A percentile compares a stretch with the other conserved stretches of the same genome.
Conservation (phyloP, 2,329 filamentous ascomycete species). For the Akanthomyces dipterigenus region DNA sequence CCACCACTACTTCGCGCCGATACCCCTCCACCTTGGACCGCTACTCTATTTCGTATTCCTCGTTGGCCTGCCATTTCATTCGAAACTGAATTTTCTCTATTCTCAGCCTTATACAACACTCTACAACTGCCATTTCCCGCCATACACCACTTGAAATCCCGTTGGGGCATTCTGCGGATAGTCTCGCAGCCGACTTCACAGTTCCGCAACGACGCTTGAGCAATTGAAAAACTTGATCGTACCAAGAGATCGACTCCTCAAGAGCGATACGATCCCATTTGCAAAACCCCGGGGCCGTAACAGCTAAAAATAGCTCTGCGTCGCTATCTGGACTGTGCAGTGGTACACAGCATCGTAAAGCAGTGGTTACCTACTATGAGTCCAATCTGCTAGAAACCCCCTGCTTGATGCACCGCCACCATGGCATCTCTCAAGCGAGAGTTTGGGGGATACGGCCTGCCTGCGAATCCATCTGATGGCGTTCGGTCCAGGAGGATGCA, state of each 20-base stretch:
- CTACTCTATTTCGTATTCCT: conserved; percentile 1
- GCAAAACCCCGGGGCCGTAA: not conserved
- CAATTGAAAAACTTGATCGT: not conserved
- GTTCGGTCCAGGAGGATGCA: conserved; percentile 3
- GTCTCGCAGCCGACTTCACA: not conserved
- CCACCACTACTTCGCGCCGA: conserved; percentile 5
- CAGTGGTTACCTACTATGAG: conserved; percentile 2
- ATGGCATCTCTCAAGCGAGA: conserved; percentile 12
- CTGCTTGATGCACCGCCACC: conserved; percentile 1
- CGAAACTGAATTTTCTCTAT: not conserved
- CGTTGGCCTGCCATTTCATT: not conserved
- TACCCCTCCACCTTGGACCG: conserved; percentile 1
- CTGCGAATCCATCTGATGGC: conserved; percentile 9
- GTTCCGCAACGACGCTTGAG: not conserved
- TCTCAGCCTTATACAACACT: not conserved
- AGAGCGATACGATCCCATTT: not conserved
- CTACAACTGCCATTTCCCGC: not conserved
- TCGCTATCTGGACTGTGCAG: not conserved
- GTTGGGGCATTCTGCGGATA: not conserved
- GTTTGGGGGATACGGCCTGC: conserved; percentile 12
- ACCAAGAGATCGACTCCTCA: not conserved
- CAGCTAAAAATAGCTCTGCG: not conserved
- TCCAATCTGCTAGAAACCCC: not conserved
- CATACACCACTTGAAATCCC: not conserved
- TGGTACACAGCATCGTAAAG: not conserved